phyloP scores from a whole-genome alignment of 2,329 filamentous ascomycete species.

The Aspergillus phoenicis region DNA sequence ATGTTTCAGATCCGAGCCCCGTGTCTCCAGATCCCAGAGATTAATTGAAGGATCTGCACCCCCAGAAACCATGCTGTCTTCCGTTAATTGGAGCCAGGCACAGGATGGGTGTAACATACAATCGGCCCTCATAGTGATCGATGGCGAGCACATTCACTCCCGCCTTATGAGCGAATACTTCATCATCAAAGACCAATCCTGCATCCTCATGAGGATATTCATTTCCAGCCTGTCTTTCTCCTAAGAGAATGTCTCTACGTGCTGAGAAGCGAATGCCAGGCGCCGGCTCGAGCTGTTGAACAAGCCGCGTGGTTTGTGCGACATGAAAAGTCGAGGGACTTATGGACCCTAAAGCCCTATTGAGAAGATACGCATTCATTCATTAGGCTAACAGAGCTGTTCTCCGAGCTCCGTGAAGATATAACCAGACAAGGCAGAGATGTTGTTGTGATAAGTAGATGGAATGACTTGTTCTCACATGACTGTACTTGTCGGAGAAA shows the following conservation, averaged over 20 bases:
- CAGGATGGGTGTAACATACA: constrained; percentile 50
- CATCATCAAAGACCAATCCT: constrained; percentile 22
- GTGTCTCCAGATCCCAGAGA: constrained; percentile 80
- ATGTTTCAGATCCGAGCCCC: constrained; percentile 54
- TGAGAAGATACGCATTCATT: constrained; percentile 77
- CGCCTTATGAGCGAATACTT: constrained; percentile 65
- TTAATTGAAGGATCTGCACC: constrained; percentile 82
- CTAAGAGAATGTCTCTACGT: neutral
- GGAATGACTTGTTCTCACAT: neutral
- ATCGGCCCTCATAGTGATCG: constrained; percentile 77
- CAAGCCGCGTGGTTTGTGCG: constrained; percentile 65
- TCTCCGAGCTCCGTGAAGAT: no score
- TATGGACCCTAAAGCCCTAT: constrained; percentile 72
- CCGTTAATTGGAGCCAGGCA: neutral
- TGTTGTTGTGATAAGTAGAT: neutral
- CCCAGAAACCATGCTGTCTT: constrained; percentile 72
- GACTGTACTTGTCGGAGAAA: neutral
- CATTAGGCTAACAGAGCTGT: constrained; percentile 47
- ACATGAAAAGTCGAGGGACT: constrained; percentile 65
- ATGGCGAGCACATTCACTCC: constrained; percentile 79
- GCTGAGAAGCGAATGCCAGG: constrained; percentile 68
- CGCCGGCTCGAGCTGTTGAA: constrained; percentile 69
- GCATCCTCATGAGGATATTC: neutral
- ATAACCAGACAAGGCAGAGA: neutral
- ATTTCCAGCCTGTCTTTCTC: neutral